Evolutionary conservation across 306 rosid species (phyloP), one percentile per base, ranked within the genome.

Genomic region (Inga laurina): DNA sequence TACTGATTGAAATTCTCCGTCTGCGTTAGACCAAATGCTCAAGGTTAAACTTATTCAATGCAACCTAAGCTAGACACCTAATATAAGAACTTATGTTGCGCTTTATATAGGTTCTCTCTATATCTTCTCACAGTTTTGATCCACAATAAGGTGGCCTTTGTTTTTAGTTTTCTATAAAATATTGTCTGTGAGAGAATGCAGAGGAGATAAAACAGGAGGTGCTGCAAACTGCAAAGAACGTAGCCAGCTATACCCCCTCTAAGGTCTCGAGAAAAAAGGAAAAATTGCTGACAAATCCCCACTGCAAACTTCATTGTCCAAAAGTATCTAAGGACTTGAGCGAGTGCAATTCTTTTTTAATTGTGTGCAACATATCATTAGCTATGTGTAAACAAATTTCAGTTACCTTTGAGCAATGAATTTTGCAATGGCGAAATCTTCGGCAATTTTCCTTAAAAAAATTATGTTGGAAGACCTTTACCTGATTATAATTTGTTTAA

Each of bases 1-100:
- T 51, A 90, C 35, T 72, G 91, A 93, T 9, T 89, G 82, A 82
- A 81, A 76, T 81, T 90, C 94, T 46, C 87, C 91, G 32, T 57
- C 90, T 83, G 89, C 86, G 86, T 79, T 62, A 35, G 27, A 66
- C n/a, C 21, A 27, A 24, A 62, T 11, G 3, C 35, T 27, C 9
- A 27, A 24, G 19, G 68, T 62, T 62, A 62, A 62, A 62, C 27
- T 27, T 27, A 27, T 11, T 11, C 37, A 59, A 59, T 10, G 32
- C 12, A 59, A 6, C 66, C 66, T 59, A 59, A 10, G 65, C 65
- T 57, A n/a, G 8, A 19, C 27, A 57, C 12, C 64, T 57, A 7
- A 19, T 57, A n/a, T 3, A n/a, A 59, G 66, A 59, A 59, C 66
- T 22, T 59, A 9, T 59, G 14, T 59, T 22, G 15, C 32, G 22